Evolutionary conservation across 1,284 basidiomycete species (phyloP), one percentile per base, ranked within the genome.

Genomic region (Cystobasidiaceae sp.): DNA sequence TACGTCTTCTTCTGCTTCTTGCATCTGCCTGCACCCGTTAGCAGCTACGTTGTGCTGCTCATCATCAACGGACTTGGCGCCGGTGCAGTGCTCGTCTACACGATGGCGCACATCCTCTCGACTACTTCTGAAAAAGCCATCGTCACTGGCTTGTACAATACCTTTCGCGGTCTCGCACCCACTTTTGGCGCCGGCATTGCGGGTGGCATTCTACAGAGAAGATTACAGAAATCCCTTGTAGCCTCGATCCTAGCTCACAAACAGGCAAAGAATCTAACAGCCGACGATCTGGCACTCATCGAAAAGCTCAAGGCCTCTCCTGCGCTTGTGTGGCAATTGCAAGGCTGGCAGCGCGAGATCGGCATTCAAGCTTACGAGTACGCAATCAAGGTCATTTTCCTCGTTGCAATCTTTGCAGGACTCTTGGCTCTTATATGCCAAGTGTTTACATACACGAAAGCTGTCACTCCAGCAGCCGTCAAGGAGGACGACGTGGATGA

Each of bases 91-190:
- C 64, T 66, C 39, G 56, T 59, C 34, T 66, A 48, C 30, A 59
- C 55, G 5, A 21, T 59, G 3, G 55, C 51, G 13, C 64, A 66
- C 32, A 46, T 66, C 0, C 64, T 66, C 5, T 44, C 55, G 7
- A 59, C 64, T 1, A 58, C 49, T 9, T 43, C 41, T 19, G 61
- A 64, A 34, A 58, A 66, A n/a, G 55, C 64, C 2, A 66, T 66
- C 39, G 55, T 58, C 15, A 60, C 64, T 1, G 39, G 55, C 2
- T 28, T 66, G 17, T 59, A 59, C 56, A 48, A 46, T 30, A 66
- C 64, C 23, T 66, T 66, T 49, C 33, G 64, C 4, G 64, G 56
- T 2, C 27, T 66, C 25, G 64, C 64, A 44, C 55, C 55, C 4
- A 51, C 55, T 25, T 37, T 56, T n/a, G 64, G 64, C 3, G 56